Base-by-base conservation (phyloP, 371 early-diverging fungal genomes). In the Chytridium lagenaria region DNA sequence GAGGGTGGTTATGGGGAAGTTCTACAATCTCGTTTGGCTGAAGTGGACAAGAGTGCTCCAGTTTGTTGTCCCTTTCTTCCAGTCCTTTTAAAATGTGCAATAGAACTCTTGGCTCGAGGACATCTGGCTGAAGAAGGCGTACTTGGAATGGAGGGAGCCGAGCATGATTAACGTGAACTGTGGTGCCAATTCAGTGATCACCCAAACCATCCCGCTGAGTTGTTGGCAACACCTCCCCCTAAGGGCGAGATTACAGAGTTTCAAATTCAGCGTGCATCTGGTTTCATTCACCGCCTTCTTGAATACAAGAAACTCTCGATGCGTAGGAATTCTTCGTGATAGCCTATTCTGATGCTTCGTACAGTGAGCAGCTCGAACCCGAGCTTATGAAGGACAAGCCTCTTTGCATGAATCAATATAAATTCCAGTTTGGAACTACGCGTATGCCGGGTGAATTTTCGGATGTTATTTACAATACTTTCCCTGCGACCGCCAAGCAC, bases 61-160 rank as follows among this genome's bases (percentile, higher is more conserved):
- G 83, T 81, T 10, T 16, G 59, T 55, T 30, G 3, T 44, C 1
- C 57, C 23, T 37, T n/a, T 38, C 23, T 10, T 40, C 7, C 2
- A 2, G 38, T 40, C 22, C 36, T 1, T 49, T 38, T 37, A 40
- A 36, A n/a, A 39, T 1, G 28, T 38, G 12, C 19, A 38, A 16
- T 65, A 84, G 85, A 75, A 85, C 78, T 93, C 92, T 69, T 97
- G 98, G 98, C 83, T 97, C 26, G 96, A 97, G 70, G 88, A 91
- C 57, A 89, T 90, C 28, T 97, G 98, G 98, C 80, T 94, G 50
- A 82, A 88, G 68, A 86, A 86, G 74, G 96, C 95, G 1, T 97
- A 97, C 82, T 88, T 93, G 68, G 90, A 91, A 70, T 95, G 94
- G 93, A 88, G 96, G 30, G 95, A 92, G 31, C 93, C 95, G 19